Evolutionary conservation across 805 yeast species (phyloP), one percentile per base, ranked within the genome.

Genomic region (Alloascoidea africana): DNA sequence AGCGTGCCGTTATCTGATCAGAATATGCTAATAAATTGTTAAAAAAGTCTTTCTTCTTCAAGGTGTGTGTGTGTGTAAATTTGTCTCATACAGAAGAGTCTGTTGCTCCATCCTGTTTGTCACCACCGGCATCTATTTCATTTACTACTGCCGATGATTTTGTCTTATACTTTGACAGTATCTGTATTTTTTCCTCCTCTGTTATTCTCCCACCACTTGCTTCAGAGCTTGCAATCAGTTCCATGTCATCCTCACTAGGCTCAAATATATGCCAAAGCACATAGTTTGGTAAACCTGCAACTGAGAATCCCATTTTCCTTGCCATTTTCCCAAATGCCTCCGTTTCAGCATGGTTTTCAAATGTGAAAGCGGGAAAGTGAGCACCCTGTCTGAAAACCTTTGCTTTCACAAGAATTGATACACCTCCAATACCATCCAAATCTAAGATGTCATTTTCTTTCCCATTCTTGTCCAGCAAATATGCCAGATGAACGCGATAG

Each of bases 211-310:
- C n/a, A n/a, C 30, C n/a, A 23, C 30, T 23, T 8, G 8, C n/a
- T 23, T 23, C 8, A 8, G 8, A 23, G 30, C 30, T n/a, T n/a
- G n/a, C n/a, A n/a, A n/a, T n/a, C n/a, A n/a, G n/a, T n/a, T n/a
- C n/a, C n/a, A n/a, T n/a, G n/a, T 89, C 97, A 56, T 87, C 96
- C 17, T 78, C 73, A 14, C 94, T 80, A 17, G 97, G 97, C 63
- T 89, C 97, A 58, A 87, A 89, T 45, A 85, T 80, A 55, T 84
- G 95, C 94, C 94, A 84, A 33, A 84, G 63, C 0, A 87, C 82
- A 55, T 84, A 85, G 58, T 85, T 87, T 3, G 95, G 94, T 44
- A 85, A 65, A 0, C 96, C 96, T 30, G 86, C 91, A 11, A 85
- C 94, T 42, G 63, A 63, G 56, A 70, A 82, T 4, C 93, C 94